Evolutionary conservation across 306 rosid genomes (phyloP).

Genomic region (Castanospermum australe): DNA sequence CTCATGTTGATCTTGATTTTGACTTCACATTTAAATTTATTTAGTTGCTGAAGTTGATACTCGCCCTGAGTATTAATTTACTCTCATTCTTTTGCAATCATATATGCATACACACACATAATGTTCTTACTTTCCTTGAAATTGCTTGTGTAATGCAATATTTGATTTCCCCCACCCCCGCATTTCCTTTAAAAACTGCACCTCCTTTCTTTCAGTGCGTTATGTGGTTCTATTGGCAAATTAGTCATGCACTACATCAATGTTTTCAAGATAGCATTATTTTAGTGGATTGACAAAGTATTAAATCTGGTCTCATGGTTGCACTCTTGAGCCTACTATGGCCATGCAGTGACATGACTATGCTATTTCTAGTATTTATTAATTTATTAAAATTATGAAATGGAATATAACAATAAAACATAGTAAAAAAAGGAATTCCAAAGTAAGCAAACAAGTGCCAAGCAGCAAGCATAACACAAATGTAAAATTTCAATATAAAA

Average conservation of each 20-base stretch:
- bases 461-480: too few species aligned
- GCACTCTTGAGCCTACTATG: not conserved
- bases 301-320: not conserved
- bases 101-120: not conserved
- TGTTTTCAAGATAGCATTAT: not conserved
- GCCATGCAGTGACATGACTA: not conserved
- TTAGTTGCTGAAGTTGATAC: not conserved
- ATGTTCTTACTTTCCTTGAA: not conserved
- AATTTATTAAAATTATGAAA: not conserved
- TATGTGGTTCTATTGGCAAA: not conserved
- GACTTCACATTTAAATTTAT: not conserved
- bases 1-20: constrained; percentile 2
- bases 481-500: too few species aligned
- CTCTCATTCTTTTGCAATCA: not conserved
- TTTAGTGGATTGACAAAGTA: not conserved
- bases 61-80: not conserved
- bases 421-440: not conserved
- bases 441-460: not conserved
- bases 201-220: not conserved
- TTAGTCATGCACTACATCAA: not conserved
- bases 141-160: not conserved
- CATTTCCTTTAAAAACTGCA: not conserved
- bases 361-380: not conserved
- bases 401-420: not conserved
- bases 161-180: not conserved